phyloP scores from a whole-genome alignment of 345 rosid genomes.

The Arabis hirsuta region DNA sequence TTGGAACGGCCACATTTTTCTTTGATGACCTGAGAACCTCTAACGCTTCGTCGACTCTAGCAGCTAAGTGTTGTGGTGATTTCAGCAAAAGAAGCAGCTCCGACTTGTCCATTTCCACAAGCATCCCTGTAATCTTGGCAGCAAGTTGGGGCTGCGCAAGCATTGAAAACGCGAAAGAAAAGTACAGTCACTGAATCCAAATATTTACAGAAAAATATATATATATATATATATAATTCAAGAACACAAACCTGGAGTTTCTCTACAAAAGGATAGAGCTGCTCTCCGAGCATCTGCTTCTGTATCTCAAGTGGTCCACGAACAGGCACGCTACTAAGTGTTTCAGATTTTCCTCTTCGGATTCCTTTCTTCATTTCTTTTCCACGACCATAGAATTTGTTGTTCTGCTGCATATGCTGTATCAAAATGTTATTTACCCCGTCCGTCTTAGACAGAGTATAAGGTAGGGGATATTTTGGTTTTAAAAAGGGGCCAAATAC shows the following conservation, averaged over 20 bases:
- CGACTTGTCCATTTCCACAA: constrained; percentile 74
- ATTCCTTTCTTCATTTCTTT: constrained; percentile 50
- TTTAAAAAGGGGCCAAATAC: constrained; percentile 34
- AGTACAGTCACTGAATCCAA: no score
- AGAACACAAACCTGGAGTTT: constrained; percentile 56
- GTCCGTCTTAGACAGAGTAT: no score
- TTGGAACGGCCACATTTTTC: constrained; percentile 51
- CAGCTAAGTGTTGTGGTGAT: constrained; percentile 61
- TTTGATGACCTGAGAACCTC: constrained; percentile 66
- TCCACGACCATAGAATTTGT: constrained; percentile 48
- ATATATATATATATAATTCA: background rate
- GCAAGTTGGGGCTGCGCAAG: constrained; percentile 68
- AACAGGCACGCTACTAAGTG: constrained; percentile 63
- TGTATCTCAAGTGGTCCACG: constrained; percentile 61
- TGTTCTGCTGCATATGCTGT: constrained; percentile 41
- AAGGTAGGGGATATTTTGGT: no score
- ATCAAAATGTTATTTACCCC: background rate
- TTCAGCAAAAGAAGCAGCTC: constrained; percentile 65
- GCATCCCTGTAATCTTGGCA: constrained; percentile 82
- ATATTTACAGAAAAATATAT: background rate
- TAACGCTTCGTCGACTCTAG: constrained; percentile 72
- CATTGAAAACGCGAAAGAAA: background rate
- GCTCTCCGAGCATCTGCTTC: constrained; percentile 69
- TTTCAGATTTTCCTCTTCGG: constrained; percentile 49
- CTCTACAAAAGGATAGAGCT: constrained; percentile 66